phyloP scores from a whole-genome alignment of 176 grass and related monocot species.

The Bothriochloa decipiens region DNA sequence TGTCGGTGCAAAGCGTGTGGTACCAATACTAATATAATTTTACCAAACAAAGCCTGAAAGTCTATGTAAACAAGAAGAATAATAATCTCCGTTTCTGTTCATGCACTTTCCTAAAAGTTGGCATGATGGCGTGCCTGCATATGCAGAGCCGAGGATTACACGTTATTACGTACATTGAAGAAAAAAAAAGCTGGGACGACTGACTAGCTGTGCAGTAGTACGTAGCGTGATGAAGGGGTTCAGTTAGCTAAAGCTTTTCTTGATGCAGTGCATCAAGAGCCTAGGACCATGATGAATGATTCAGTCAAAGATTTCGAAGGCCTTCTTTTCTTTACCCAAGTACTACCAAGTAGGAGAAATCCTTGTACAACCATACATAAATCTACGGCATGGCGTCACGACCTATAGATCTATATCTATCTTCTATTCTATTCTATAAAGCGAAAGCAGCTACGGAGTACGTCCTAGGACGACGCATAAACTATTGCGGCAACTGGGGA shows the following conservation, averaged over 20 bases:
- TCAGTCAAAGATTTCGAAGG: conserved; percentile 37
- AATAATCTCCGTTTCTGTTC: background rate
- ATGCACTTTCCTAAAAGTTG: conserved; percentile 9
- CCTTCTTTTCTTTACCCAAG: background rate
- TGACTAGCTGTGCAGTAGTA: background rate
- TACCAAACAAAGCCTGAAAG: background rate
- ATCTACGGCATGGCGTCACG: conserved; percentile 31
- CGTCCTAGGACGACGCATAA: background rate
- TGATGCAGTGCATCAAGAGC: background rate
- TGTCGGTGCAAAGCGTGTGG: background rate
- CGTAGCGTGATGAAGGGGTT: background rate
- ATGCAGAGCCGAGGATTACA: background rate
- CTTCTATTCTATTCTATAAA: background rate
- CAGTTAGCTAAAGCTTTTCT: conserved; percentile 35
- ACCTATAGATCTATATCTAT: background rate
- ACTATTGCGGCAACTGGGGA: conserved; percentile 13
- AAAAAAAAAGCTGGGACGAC: background rate
- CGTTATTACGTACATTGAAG: too few relatives aligned
- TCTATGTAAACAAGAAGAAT: conserved; percentile 13
- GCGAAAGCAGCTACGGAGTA: background rate
- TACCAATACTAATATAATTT: background rate
- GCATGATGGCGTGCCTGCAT: conserved; percentile 19
- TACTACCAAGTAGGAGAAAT: background rate
- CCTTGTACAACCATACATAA: background rate
- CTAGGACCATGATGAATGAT: background rate